Evolutionary conservation across 1,139 yeast genomes (phyloP).

Genomic region (Lodderomyces oxycetoniae): DNA sequence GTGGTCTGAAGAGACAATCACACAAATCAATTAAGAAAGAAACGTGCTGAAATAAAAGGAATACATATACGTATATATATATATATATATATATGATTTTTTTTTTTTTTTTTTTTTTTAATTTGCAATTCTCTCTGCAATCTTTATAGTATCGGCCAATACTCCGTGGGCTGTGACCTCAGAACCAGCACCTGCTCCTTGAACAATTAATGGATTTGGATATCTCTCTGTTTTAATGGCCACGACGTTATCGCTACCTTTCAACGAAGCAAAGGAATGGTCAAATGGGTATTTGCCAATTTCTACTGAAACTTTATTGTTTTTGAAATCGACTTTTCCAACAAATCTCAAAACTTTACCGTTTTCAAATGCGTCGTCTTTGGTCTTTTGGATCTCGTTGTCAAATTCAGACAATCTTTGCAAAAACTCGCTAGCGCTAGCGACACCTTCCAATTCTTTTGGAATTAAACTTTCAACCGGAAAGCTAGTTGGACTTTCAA

Average conservation of each 20-base stretch:
- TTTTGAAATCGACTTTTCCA: constrained; percentile 78
- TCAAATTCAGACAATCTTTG: constrained; percentile 79
- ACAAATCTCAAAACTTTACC: constrained; percentile 89
- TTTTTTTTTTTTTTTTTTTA: no score
- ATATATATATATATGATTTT: constrained; percentile 5
- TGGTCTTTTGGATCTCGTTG: constrained; percentile 66
- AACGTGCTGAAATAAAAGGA: no score
- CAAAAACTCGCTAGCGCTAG: constrained; percentile 73
- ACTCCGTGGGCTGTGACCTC: constrained; percentile 99
- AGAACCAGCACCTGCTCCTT: constrained; percentile 99
- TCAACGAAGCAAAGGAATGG: constrained; percentile 93
- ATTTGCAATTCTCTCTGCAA: constrained; percentile 74
- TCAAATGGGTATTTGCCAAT: constrained; percentile 78
- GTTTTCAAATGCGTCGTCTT: constrained; percentile 76
- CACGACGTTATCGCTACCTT: constrained; percentile 94
- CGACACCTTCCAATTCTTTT: constrained; percentile 68
- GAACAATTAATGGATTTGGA: constrained; percentile 86
- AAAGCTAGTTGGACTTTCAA: constrained; percentile 92
- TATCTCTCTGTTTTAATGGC: constrained; percentile 89
- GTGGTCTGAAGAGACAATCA: constrained; percentile 31
- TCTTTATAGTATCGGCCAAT: constrained; percentile 84
- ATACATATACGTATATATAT: constrained; percentile 4
- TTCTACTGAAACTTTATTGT: constrained; percentile 72
- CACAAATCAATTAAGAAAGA: no score
- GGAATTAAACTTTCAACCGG: constrained; percentile 94